Conservation (phyloP, 495 filamentous ascomycete species). For the Daldinia concentrica region DNA sequence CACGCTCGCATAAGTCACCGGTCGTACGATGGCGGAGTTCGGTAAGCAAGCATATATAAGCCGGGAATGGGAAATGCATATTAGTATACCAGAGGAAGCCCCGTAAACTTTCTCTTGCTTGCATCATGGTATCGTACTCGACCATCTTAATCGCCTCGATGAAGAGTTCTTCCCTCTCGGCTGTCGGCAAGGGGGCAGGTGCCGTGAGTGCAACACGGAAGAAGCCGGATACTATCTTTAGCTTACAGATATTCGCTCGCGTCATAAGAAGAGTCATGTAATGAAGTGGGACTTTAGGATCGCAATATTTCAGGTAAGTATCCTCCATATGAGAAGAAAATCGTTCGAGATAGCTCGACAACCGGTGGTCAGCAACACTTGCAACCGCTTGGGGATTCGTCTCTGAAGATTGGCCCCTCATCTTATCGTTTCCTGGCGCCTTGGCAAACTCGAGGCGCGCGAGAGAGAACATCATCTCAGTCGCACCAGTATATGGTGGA, state of each 20-base stretch:
- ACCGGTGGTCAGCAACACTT: slow-evolving; percentile 56
- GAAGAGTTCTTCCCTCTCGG: slow-evolving; percentile 57
- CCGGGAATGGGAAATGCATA: slow-evolving; percentile 62
- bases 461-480: slow-evolving; percentile 62
- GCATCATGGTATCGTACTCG: slow-evolving; percentile 62
- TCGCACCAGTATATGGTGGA: slow-evolving; percentile 53
- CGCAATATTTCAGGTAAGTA: slow-evolving; percentile 67
- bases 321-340: slow-evolving; percentile 66
- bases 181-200: slow-evolving; percentile 43
- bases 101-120: slow-evolving; percentile 54
- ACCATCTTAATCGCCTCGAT: slow-evolving; percentile 60
- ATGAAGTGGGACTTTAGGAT: slow-evolving; percentile 68
- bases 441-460: slow-evolving; percentile 61
- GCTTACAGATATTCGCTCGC: slow-evolving; percentile 59
- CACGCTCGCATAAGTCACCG: slow-evolving; percentile 61
- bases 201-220: slow-evolving; percentile 43
- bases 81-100: slow-evolving; percentile 63
- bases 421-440: slow-evolving; percentile 54
- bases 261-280: slow-evolving; percentile 62
- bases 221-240: slow-evolving; percentile 49
- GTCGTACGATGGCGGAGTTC: slow-evolving; percentile 59
- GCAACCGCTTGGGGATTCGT: slow-evolving; percentile 53
- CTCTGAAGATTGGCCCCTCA: slow-evolving; percentile 50
- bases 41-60: slow-evolving; percentile 61
- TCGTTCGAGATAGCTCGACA: slow-evolving; percentile 61